Evolutionary conservation across 768 basidiomycete species (phyloP), one percentile per base, ranked within the genome.

Genomic region (Termitomyces eurrhizus): DNA sequence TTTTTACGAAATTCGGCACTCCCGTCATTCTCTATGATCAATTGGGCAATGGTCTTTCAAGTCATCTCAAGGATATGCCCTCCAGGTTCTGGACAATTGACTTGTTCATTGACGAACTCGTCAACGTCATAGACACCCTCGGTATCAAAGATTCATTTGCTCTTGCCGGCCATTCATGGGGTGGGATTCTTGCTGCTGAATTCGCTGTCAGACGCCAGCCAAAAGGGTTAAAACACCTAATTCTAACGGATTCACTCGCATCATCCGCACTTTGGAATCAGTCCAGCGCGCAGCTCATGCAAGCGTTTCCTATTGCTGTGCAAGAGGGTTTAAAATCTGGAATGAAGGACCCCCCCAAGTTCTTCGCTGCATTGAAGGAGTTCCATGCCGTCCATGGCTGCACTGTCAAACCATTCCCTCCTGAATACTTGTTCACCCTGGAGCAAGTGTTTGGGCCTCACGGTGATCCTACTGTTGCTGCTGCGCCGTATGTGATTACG

Each of bases 1-100:
- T 83, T 48, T 66, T 73, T 33, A 61, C 64, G 13, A 68, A 67
- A 26, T 62, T 71, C 59, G 54, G 62, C 57, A 76, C 76, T 46
- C 80, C 83, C 35, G 75, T 84, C 65, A 69, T 86, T 50, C 69
- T 85, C 52, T 85, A 85, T 67, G 82, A 84, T 65, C 85, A 86
- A 62, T 58, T 85, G 41, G 84, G 84, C 14, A 78, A 74, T 60
- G 82, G 80, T 18, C 70, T 64, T n/a, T 85, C 83, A 7, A 80
- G 82, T 13, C 82, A 80, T 65, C 73, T 83, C 42, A 76, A 67
- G 18, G 75, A 79, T 52, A 81, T 78, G 58, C 70, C 68, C 2
- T 68, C 70, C 14, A 72, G 76, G 21, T 85, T 86, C 68, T 83
- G 82, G 81, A 78, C 74, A 4, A 37, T 77, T 24, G 75, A 80